Evolutionary conservation across 2,329 filamentous ascomycete species (phyloP).

Genomic region (Domatiomyces globalis): DNA sequence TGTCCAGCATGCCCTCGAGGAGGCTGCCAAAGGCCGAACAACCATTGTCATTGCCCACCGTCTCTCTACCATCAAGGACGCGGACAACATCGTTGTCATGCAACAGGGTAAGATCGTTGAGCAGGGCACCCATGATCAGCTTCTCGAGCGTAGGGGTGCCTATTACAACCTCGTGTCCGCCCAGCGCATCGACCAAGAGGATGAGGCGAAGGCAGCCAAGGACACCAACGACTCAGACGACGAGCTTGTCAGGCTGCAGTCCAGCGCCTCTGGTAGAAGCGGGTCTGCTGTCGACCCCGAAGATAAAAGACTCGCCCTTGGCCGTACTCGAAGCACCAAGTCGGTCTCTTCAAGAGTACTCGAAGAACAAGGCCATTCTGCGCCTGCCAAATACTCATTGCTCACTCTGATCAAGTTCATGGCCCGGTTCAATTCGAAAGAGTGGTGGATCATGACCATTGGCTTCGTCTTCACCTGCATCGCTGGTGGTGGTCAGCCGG

Average conservation of each 20-base stretch:
- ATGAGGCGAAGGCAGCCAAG: slow-evolving; percentile 21
- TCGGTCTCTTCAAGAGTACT: slow-evolving; percentile 58
- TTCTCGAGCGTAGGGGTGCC: slow-evolving; percentile 55
- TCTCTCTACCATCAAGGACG: slow-evolving; percentile 82
- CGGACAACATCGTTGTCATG: slow-evolving; percentile 95
- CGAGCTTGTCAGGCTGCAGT: slow-evolving; percentile 22
- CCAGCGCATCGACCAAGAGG: slow-evolving; percentile 59
- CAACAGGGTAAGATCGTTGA: slow-evolving; percentile 72
- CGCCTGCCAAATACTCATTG: slow-evolving; percentile 48
- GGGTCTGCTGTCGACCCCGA: slow-evolving; percentile 19
- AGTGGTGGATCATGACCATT: slow-evolving; percentile 56
- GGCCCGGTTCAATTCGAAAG: slow-evolving; percentile 60
- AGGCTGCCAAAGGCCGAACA: slow-evolving; percentile 69
- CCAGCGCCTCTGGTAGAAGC: slow-evolving; percentile 19
- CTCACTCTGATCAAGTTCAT: slow-evolving; percentile 69
- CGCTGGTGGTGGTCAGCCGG: slow-evolving; percentile 67
- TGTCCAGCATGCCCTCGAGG: slow-evolving; percentile 83
- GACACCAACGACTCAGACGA: slow-evolving; percentile 15
- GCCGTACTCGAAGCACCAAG: slow-evolving; percentile 36
- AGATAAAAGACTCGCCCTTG: slow-evolving; percentile 24
- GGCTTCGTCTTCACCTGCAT: slow-evolving; percentile 63
- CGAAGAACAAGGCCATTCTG: slow-evolving; percentile 39
- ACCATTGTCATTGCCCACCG: slow-evolving; percentile 95
- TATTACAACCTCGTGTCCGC: slow-evolving; percentile 80
- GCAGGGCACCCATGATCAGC: slow-evolving; percentile 72